Conservation (phyloP, 305 asterid genomes). For the Rubia tinctorum region DNA sequence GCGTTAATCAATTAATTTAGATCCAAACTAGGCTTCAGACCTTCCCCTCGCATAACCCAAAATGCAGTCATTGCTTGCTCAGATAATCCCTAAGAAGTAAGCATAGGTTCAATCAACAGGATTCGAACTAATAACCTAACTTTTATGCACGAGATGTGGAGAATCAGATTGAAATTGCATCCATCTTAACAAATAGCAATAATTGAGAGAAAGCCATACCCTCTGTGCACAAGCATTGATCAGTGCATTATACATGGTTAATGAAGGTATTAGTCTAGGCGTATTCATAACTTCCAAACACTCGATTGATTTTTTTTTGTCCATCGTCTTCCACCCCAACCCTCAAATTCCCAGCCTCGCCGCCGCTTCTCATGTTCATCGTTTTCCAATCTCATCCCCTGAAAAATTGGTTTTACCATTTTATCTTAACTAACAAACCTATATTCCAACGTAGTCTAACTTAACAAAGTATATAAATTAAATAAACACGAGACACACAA, state of each 20-base stretch:
- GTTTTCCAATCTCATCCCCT: too few relatives aligned
- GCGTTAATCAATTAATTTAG: constrained; percentile 86
- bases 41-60: constrained; percentile 81
- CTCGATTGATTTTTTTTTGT: constrained; percentile 57
- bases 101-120: background rate
- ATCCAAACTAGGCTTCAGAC: constrained; percentile 88
- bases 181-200: too few relatives aligned
- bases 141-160: too few relatives aligned
- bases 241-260: constrained; percentile 92
- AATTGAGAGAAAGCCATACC: constrained; percentile 45
- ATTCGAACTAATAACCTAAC: too few relatives aligned
- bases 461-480: too few relatives aligned
- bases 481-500: too few relatives aligned
- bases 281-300: constrained; percentile 94
- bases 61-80: constrained; percentile 91
- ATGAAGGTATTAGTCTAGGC: constrained; percentile 77
- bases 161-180: too few relatives aligned
- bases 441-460: too few relatives aligned
- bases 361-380: too few relatives aligned
- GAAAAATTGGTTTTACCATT: too few relatives aligned
- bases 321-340: constrained; percentile 25
- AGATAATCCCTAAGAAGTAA: constrained; percentile 67
- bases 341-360: constrained; percentile 34
- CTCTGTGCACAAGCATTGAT: constrained; percentile 94
- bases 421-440: too few relatives aligned